Percentiles rank a stretch among this genome's conserved stretches.
These are phyloP conservation scores for Circinella umbellata DNA, from an alignment of 371 early-diverging fungal species.

Conservation along the genomic window DNA sequence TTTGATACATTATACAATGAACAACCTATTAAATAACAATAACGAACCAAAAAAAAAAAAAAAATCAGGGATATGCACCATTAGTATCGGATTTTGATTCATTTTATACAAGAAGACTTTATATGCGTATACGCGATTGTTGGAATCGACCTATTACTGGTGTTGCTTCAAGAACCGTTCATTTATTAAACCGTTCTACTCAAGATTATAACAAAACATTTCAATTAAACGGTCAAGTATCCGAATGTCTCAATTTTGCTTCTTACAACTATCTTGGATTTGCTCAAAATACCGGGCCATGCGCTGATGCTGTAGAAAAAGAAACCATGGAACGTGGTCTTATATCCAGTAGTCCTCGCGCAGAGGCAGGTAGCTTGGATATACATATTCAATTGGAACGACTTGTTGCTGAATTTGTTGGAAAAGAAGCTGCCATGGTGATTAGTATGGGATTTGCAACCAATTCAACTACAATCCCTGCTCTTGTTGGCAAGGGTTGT, in stretches of 20 bases:
- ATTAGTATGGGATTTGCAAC: conserved; percentile 86
- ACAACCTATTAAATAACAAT: neutral
- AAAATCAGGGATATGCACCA: conserved; percentile 82
- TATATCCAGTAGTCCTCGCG: conserved; percentile 68
- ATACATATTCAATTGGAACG: conserved; percentile 87
- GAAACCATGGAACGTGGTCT: conserved; percentile 69
- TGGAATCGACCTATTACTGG: conserved; percentile 97
- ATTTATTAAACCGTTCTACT: conserved; percentile 84
- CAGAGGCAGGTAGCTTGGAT: conserved; percentile 75
- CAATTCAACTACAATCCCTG: conserved; percentile 97
- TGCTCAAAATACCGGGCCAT: conserved; percentile 89
- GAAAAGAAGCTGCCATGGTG: conserved; percentile 50
- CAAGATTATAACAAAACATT: conserved; percentile 89
- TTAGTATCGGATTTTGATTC: conserved; percentile 95
- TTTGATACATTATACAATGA: neutral
- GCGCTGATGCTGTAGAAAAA: conserved; percentile 91
- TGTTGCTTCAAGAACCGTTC: conserved; percentile 92
- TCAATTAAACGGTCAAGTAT: conserved; percentile 84
- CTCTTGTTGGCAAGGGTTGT: conserved; percentile 89
- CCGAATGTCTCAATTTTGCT: conserved; percentile 93
- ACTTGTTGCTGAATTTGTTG: conserved; percentile 88
- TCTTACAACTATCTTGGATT: conserved; percentile 99
- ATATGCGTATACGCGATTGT: conserved; percentile 94
- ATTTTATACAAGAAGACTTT: conserved; percentile 96
- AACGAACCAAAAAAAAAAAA: neutral